Percentiles rank a stretch among this genome's conserved stretches.
Evolutionary conservation across 805 yeast genomes (phyloP).

Genomic region (Ogataea neopini): DNA sequence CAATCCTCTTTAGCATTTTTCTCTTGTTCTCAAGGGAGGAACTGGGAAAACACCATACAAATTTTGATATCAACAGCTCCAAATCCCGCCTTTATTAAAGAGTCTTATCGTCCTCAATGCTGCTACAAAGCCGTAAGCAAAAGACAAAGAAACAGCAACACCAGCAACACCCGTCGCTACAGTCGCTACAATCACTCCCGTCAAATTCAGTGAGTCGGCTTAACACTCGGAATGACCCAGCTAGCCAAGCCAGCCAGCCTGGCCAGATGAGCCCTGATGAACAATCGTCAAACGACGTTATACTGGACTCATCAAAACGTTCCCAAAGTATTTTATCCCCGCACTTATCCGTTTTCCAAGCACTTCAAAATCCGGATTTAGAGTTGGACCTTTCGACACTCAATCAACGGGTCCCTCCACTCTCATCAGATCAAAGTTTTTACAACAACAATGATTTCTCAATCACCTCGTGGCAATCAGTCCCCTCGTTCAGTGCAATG

Average conservation of each 20-base stretch:
- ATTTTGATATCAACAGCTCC: no score
- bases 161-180: neutral
- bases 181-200: neutral
- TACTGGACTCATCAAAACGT: slow-evolving; percentile 1
- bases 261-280: no score
- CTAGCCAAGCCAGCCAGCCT: neutral
- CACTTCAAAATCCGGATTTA: slow-evolving; percentile 36
- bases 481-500: slow-evolving; percentile 17
- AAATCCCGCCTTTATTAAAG: no score
- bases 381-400: slow-evolving; percentile 24
- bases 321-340: slow-evolving; percentile 30
- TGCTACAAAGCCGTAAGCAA: slow-evolving; percentile 8
- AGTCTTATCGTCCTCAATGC: slow-evolving; percentile 1
- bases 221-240: neutral
- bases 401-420: slow-evolving; percentile 3
- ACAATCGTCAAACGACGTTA: no score
- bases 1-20: neutral
- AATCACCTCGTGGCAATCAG: slow-evolving; percentile 38
- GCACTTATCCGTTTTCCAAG: slow-evolving; percentile 35
- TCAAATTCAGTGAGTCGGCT: slow-evolving; percentile 2
- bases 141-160: slow-evolving; percentile 9
- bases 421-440: slow-evolving; percentile 5
- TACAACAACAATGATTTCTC: slow-evolving; percentile 32
- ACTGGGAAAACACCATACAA: no score
- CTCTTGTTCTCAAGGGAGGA: neutral